phyloP scores from a whole-genome alignment of 306 rosid species.

The Datisca glomerata region DNA sequence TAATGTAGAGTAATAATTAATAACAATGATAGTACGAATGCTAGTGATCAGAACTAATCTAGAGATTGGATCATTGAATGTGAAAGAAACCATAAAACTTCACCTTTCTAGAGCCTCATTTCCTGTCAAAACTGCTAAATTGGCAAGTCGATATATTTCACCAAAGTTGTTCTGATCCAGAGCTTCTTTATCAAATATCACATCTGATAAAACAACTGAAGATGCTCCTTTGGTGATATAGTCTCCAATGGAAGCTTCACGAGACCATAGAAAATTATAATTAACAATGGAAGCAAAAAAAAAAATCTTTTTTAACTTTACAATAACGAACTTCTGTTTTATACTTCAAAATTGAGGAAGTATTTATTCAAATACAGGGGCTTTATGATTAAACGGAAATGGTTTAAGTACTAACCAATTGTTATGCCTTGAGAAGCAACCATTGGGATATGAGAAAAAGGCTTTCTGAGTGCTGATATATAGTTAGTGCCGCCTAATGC shows the following conservation, averaged over 20 bases:
- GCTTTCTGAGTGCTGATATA: conserved; percentile 67
- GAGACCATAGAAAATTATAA: no score
- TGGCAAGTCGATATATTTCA: conserved; percentile 54
- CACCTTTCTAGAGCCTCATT: conserved; percentile 45
- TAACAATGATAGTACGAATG: no score
- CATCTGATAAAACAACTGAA: conserved; percentile 79
- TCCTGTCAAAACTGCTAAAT: conserved; percentile 42
- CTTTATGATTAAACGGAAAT: neutral
- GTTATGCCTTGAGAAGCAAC: conserved; percentile 91
- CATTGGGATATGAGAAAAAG: conserved; percentile 68
- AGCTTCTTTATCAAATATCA: conserved; percentile 69
- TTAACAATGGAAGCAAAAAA: no score
- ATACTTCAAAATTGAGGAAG: no score
- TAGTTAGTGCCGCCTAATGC: conserved; percentile 65
- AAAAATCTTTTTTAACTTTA: no score
- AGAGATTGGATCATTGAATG: no score
- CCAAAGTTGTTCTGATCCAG: conserved; percentile 29
- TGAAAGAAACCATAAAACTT: conserved; percentile 8
- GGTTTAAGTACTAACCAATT: conserved; percentile 38
- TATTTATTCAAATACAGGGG: neutral
- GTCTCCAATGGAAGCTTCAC: conserved; percentile 51
- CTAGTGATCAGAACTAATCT: no score
- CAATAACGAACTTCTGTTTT: no score
- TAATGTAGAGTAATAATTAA: no score
- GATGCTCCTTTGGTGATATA: conserved; percentile 63